Evolutionary conservation across 495 filamentous ascomycete species (phyloP), one percentile per base, ranked within the genome.

Genomic region (Daldinia concentrica): DNA sequence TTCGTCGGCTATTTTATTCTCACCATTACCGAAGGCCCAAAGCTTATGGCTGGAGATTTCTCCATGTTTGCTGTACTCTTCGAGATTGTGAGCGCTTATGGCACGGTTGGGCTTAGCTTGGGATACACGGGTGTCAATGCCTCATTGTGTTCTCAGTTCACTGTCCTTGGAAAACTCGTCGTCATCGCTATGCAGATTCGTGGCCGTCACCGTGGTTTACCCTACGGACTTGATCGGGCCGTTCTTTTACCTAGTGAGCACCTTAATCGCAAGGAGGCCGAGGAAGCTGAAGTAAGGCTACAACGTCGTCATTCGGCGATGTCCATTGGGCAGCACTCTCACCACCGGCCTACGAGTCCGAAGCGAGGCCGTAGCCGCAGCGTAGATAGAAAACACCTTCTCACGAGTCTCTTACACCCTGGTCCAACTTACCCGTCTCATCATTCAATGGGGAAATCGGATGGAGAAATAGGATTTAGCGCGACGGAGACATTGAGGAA

Each of bases 171-270:
- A n/a, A 98, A 97, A 73, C 87, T 99, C 29, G 90, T 98, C 43
- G 91, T 99, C 67, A 91, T 97, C 45, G 92, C 93, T 29, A 97
- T 97, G 93, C 91, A 96, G 81, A 86, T 98, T 43, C 91, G 95
- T 74, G 95, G 95, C 24, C 86, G 95, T 1, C 95, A 98, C 77
- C 91, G 95, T 81, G 95, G 95, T 30, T 82, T 99, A 0, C 95
- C 95, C 0, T 97, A 97, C 76, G 89, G 93, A 8, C 88, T 99
- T 0, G 95, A 99, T 74, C 90, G 94, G 2, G 95, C 95, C 56
- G 93, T 98, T 51, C 79, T 95, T 3, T 85, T 97, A 14, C 93
- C 94, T 4, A 90, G 89, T 41, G 93, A 97, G 68, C 83, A 87
- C 0, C 84, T 96, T 15, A 89, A 94, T 52, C 80, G 86, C 54